phyloP scores from a whole-genome alignment of 495 filamentous ascomycete species.

The Annulohypoxylon maeteangense region DNA sequence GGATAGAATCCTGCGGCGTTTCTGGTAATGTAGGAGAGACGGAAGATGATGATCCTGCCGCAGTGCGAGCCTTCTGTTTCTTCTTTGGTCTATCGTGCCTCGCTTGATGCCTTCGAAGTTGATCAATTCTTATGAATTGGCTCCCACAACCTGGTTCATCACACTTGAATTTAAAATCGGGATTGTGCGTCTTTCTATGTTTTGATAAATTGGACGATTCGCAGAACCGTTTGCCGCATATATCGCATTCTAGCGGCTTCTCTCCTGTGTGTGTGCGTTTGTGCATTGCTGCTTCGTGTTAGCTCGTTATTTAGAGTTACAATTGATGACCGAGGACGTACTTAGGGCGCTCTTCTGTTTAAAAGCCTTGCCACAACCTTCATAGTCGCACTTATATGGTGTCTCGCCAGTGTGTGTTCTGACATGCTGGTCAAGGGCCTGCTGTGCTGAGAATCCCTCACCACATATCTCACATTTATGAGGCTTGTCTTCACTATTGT shows the following conservation, averaged over 20 bases:
- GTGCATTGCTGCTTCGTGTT: conserved; percentile 61
- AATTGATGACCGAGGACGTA: conserved; percentile 43
- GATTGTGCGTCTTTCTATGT: conserved; percentile 61
- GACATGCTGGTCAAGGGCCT: conserved; percentile 70
- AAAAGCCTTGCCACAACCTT: conserved; percentile 64
- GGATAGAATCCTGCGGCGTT: conserved; percentile 1
- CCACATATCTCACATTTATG: conserved; percentile 64
- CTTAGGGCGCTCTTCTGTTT: conserved; percentile 66
- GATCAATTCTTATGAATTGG: conserved; percentile 67
- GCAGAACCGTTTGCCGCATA: conserved; percentile 62
- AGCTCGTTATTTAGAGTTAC: conserved; percentile 14
- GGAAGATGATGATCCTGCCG: background rate
- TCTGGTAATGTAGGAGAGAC: conserved; percentile 11
- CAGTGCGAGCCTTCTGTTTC: conserved; percentile 24
- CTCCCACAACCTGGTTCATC: conserved; percentile 58
- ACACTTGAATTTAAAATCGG: conserved; percentile 62
- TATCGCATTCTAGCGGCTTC: conserved; percentile 60
- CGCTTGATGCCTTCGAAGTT: conserved; percentile 59
- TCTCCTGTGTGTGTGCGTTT: conserved; percentile 64
- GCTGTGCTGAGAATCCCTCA: conserved; percentile 67
- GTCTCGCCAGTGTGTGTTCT: conserved; percentile 71
- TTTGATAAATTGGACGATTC: conserved; percentile 69
- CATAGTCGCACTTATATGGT: conserved; percentile 62
- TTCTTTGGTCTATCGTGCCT: conserved; percentile 47
- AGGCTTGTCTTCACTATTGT: conserved; percentile 62